Evolutionary conservation across 371 early-diverging fungal species (phyloP).

Genomic region (Entomophthora muscae): DNA sequence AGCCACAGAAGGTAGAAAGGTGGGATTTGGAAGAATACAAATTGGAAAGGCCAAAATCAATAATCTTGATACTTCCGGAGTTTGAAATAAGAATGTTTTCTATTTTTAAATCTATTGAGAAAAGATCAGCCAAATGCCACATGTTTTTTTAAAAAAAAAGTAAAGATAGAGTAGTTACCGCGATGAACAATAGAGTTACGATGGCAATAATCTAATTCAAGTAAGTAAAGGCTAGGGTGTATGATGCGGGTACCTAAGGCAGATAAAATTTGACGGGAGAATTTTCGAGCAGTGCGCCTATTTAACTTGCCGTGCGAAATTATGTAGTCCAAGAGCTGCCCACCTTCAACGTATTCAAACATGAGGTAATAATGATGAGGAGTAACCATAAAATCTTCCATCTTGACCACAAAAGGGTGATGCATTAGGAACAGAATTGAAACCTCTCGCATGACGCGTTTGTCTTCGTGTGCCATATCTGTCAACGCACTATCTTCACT

Average conservation of each 20-base stretch:
- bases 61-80: slow-evolving; percentile 65
- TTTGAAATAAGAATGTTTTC: slow-evolving; percentile 85
- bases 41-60: slow-evolving; percentile 94
- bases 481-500: neutral
- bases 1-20: slow-evolving; percentile 86
- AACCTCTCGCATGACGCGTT: slow-evolving; percentile 47
- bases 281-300: slow-evolving; percentile 73
- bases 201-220: slow-evolving; percentile 67
- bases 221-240: too few relatives aligned
- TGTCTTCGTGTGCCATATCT: slow-evolving; percentile 5
- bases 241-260: slow-evolving; percentile 82
- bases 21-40: slow-evolving; percentile 61
- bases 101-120: slow-evolving; percentile 66
- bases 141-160: too few relatives aligned
- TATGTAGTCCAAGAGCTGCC: slow-evolving; percentile 74
- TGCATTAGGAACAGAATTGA: slow-evolving; percentile 77
- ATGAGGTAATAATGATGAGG: slow-evolving; percentile 80
- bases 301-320: slow-evolving; percentile 72
- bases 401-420: slow-evolving; percentile 71
- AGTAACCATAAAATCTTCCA: slow-evolving; percentile 70
- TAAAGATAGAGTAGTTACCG: slow-evolving; percentile 18
- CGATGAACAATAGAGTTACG: slow-evolving; percentile 89
- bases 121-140: too few relatives aligned
- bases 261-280: slow-evolving; percentile 81
- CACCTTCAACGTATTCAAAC: slow-evolving; percentile 81